Percentiles rank a stretch among this genome's conserved stretches.
Conservation (phyloP, 257 asterid genomes). For the Solanum etuberosum region DNA sequence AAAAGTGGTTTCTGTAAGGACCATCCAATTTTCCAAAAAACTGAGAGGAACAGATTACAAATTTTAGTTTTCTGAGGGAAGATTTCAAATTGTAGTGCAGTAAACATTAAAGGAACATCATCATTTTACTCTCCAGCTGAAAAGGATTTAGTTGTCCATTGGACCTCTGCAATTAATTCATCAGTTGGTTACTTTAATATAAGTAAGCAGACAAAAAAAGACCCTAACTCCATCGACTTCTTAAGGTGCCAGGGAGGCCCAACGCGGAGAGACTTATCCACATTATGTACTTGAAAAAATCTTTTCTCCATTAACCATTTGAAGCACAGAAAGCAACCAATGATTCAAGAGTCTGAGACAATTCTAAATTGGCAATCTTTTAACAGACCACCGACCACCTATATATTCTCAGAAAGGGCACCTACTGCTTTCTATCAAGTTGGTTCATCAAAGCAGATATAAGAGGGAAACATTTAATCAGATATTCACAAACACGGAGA, state of each 20-base stretch:
- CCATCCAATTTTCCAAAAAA: not conserved
- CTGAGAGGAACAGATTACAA: not conserved
- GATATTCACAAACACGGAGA: not conserved
- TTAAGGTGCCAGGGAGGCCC: not conserved
- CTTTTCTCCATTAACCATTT: not conserved
- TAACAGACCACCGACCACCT: not conserved
- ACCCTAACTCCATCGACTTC: not conserved
- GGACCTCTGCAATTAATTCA: not conserved
- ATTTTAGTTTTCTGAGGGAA: not conserved
- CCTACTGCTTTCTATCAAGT: not conserved
- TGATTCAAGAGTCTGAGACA: not conserved
- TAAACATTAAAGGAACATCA: not conserved
- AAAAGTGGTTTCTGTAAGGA: not conserved
- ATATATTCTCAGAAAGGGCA: not conserved
- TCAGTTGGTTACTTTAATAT: not conserved
- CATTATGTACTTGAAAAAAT: not conserved
- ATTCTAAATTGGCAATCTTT: not conserved
- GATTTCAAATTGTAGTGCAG: not conserved
- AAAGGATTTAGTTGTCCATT: not conserved
- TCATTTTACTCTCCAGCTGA: not conserved
- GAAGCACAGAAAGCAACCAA: not conserved
- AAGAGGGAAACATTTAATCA: not conserved
- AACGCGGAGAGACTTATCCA: not conserved
- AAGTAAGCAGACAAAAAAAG: not conserved
- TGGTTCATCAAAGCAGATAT: not conserved